These are phyloP conservation scores for Karstenula rhodostoma DNA, from an alignment of 2,329 filamentous ascomycete species.

Conservation along the genomic window DNA sequence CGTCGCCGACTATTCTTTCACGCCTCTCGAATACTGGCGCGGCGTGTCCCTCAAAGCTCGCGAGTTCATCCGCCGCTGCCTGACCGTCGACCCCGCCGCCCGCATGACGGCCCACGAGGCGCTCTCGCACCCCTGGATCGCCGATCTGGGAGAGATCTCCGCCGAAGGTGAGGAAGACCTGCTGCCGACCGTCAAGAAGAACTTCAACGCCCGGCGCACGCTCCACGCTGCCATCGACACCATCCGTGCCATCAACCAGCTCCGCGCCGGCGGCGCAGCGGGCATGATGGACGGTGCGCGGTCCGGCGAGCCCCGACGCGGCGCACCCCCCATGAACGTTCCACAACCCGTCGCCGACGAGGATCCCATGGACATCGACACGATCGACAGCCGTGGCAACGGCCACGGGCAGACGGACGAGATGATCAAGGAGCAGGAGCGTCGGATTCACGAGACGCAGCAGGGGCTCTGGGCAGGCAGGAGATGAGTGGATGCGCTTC, in stretches of 20 bases:
- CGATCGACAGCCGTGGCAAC: constrained; percentile 66
- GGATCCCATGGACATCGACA: constrained; percentile 63
- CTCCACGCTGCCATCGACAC: constrained; percentile 74
- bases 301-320: constrained; percentile 61
- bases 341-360: constrained; percentile 45
- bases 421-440: constrained; percentile 68
- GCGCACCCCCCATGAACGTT: constrained; percentile 43
- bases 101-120: constrained; percentile 91
- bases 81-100: constrained; percentile 86
- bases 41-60: constrained; percentile 84
- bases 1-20: constrained; percentile 94
- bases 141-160: constrained; percentile 60
- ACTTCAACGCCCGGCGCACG: constrained; percentile 72
- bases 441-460: constrained; percentile 66
- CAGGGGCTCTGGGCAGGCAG: constrained; percentile 62
- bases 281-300: constrained; percentile 69
- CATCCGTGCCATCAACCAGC: constrained; percentile 72
- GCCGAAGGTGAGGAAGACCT: constrained; percentile 59
- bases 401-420: constrained; percentile 68
- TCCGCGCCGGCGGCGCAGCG: constrained; percentile 66
- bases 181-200: constrained; percentile 72
- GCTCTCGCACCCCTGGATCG: constrained; percentile 71
- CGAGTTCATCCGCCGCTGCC: constrained; percentile 89
- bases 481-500: constrained; percentile 24
- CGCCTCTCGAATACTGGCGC: constrained; percentile 94